Evolutionary conservation across 306 rosid species (phyloP).

Genomic region (Prunus dulcis): DNA sequence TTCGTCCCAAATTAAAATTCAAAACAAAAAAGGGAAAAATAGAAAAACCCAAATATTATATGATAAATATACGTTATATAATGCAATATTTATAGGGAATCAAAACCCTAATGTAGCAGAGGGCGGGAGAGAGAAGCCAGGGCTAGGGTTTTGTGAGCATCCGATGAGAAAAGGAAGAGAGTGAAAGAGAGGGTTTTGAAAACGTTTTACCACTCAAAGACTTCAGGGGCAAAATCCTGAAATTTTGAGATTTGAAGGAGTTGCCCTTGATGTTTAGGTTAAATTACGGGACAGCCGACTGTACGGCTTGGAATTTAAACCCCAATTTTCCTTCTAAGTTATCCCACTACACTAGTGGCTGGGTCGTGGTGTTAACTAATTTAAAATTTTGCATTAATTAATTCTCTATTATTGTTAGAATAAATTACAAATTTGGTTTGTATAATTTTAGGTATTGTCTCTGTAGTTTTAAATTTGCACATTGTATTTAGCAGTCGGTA

Average conservation of each 20-base stretch:
- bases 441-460: no score
- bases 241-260: not conserved
- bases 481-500: no score
- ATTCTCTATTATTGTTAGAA: not conserved
- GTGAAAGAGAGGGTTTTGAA: constrained; percentile 39
- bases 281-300: constrained; percentile 2
- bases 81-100: constrained; percentile 16
- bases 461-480: no score
- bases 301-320: not conserved
- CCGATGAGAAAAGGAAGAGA: constrained; percentile 12
- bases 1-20: not conserved
- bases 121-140: constrained; percentile 6
- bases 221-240: constrained; percentile 3
- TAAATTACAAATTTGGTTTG: not conserved
- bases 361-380: no score
- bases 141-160: constrained; percentile 50
- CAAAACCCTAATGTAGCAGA: constrained; percentile 30
- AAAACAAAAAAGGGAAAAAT: not conserved
- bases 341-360: no score
- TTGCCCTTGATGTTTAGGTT: constrained; percentile 1
- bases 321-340: not conserved
- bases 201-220: constrained; percentile 26
- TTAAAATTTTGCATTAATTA: not conserved
- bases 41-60: not conserved
- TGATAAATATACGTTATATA: not conserved